These are phyloP conservation scores for Veloporphyrellus conicus DNA, from an alignment of 1,284 basidiomycete species.

Conservation along the genomic window DNA sequence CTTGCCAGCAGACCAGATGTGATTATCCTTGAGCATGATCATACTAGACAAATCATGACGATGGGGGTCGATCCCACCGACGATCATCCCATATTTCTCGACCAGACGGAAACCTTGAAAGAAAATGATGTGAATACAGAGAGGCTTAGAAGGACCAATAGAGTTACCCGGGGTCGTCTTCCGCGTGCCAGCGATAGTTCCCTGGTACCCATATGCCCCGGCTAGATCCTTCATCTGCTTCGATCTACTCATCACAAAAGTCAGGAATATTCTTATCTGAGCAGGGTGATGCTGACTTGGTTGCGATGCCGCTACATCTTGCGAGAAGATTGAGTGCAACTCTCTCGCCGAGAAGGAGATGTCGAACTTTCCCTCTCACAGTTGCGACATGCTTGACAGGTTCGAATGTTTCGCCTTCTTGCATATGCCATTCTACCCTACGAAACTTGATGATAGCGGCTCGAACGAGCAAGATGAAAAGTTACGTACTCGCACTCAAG, in stretches of 20 bases:
- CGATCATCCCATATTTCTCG: slow-evolving; percentile 98
- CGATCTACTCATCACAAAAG: slow-evolving; percentile 50
- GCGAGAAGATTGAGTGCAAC: slow-evolving; percentile 93
- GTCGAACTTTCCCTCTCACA: slow-evolving; percentile 83
- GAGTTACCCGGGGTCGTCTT: slow-evolving; percentile 93
- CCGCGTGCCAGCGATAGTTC: slow-evolving; percentile 90
- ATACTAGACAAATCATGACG: slow-evolving; percentile 96
- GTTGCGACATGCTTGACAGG: slow-evolving; percentile 88
- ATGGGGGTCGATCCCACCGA: slow-evolving; percentile 95
- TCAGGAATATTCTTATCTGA: slow-evolving; percentile 1
- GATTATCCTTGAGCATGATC: slow-evolving; percentile 99
- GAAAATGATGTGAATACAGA: slow-evolving; percentile 1
- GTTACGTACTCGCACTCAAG: slow-evolving; percentile 81
- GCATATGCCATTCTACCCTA: slow-evolving; percentile 90
- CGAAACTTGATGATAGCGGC: background rate
- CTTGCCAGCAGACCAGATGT: slow-evolving; percentile 93
- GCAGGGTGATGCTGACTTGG: slow-evolving; percentile 56
- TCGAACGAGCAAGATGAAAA: background rate
- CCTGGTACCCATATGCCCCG: slow-evolving; percentile 73
- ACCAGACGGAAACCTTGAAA: slow-evolving; percentile 83
- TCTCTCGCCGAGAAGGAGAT: slow-evolving; percentile 90
- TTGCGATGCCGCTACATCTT: slow-evolving; percentile 94
- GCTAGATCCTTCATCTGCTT: slow-evolving; percentile 81
- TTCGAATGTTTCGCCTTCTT: slow-evolving; percentile 78
- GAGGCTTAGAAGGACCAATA: slow-evolving; percentile 1